A percentile compares a stretch with the other conserved stretches of the same genome.
phyloP scores from a whole-genome alignment of 352 stramenopile species.

The Phytophthora pseudosyringae region DNA sequence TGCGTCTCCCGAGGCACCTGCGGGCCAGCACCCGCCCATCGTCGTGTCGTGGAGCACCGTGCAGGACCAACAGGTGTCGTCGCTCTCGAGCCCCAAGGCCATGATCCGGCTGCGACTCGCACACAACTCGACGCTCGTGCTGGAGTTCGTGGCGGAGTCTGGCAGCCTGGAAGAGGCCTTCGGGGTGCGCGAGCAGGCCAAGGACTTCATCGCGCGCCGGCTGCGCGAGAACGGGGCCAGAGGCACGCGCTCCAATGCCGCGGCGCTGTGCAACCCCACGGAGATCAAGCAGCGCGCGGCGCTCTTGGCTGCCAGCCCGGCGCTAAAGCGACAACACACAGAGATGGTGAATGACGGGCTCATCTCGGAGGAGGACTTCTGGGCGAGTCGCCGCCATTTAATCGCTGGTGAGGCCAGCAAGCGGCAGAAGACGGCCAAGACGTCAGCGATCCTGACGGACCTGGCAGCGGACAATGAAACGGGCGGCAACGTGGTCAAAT shows the following conservation, averaged over 20 bases:
- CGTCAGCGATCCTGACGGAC: conserved; percentile 85
- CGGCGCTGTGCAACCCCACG: conserved; percentile 67
- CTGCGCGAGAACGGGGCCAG: conserved; percentile 53
- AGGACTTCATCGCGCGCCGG: conserved; percentile 66
- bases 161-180: conserved; percentile 71
- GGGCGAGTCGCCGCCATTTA: conserved; percentile 81
- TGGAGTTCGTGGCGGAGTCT: conserved; percentile 68
- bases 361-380: conserved; percentile 89
- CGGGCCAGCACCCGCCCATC: conserved; percentile 43
- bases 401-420: conserved; percentile 87
- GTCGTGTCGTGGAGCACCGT: conserved; percentile 72
- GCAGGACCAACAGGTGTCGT: conserved; percentile 86
- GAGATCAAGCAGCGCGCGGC: conserved; percentile 88
- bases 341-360: conserved; percentile 90
- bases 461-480: conserved; percentile 74
- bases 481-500: conserved; percentile 85
- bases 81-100: conserved; percentile 69
- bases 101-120: conserved; percentile 83
- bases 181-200: conserved; percentile 69
- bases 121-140: conserved; percentile 67
- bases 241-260: conserved; percentile 47
- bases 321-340: conserved; percentile 85
- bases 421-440: conserved; percentile 86
- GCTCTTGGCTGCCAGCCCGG: conserved; percentile 72
- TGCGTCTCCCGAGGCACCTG: conserved; percentile 29